Conservation (phyloP, 23 red algal genomes). For the Pyropia haitanensis region DNA sequence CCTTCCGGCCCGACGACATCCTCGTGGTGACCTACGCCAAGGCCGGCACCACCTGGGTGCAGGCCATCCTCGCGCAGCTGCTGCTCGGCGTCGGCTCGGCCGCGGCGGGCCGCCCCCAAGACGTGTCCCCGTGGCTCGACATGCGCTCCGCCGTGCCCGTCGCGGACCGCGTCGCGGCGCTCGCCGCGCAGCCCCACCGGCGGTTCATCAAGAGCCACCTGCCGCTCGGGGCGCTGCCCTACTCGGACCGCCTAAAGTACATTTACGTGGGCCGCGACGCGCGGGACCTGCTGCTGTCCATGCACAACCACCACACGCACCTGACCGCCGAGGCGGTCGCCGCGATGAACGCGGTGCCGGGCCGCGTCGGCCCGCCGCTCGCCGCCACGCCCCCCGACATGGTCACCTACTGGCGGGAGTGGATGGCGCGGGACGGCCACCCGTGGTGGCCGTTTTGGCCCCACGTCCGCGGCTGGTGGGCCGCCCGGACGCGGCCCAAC, state of each 20-base stretch:
- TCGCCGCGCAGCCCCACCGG: not conserved
- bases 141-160: not conserved
- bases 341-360: not conserved
- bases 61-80: not conserved
- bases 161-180: not conserved
- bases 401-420: not conserved
- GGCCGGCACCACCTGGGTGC: constrained; percentile 10
- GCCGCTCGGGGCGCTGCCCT: not conserved
- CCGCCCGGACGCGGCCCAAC: not conserved
- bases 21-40: constrained; percentile 3
- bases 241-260: not conserved
- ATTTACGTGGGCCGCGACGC: not conserved
- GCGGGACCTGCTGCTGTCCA: not conserved
- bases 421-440: not conserved
- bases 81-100: not conserved
- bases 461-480: constrained; percentile 1
- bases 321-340: not conserved
- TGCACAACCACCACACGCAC: not conserved
- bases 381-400: not conserved
- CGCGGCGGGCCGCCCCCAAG: not conserved
- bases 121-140: not conserved
- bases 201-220: constrained; percentile 1
- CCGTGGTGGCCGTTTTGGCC: constrained; percentile 1
- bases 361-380: not conserved
- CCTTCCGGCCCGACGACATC: constrained; percentile 3